Conservation (phyloP, 768 basidiomycete species). For the Sistotremastrum niveocremeum region DNA sequence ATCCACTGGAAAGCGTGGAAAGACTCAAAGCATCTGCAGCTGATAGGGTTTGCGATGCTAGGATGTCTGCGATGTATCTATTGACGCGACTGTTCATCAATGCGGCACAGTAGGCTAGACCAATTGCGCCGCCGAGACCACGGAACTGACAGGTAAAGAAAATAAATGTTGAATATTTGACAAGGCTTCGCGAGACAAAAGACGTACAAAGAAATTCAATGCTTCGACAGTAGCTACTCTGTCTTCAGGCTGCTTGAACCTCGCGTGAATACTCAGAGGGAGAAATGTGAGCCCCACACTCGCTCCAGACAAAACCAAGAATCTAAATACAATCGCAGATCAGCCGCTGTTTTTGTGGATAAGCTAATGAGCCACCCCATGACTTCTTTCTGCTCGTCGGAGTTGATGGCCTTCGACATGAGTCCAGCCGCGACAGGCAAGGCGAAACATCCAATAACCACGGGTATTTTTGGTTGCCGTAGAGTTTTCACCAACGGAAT, state of each 20-base stretch:
- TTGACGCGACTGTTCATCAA: slow-evolving; percentile 31
- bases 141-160: slow-evolving; percentile 24
- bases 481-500: slow-evolving; percentile 21
- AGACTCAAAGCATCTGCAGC: slow-evolving; percentile 17
- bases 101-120: slow-evolving; percentile 39
- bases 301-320: slow-evolving; percentile 31
- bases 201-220: slow-evolving; percentile 31
- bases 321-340: slow-evolving; percentile 4
- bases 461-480: slow-evolving; percentile 28
- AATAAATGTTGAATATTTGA: too few species aligned
- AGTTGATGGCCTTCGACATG: slow-evolving; percentile 27
- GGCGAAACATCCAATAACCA: slow-evolving; percentile 24
- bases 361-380: slow-evolving; percentile 11
- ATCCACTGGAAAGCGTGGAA: slow-evolving; percentile 8
- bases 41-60: slow-evolving; percentile 18
- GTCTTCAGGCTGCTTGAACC: slow-evolving; percentile 27
- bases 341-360: too few species aligned
- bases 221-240: slow-evolving; percentile 32
- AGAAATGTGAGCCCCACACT: slow-evolving; percentile 29
- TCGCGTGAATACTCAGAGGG: slow-evolving; percentile 28
- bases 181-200: neutral
- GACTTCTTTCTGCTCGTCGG: slow-evolving; percentile 20
- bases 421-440: slow-evolving; percentile 29
- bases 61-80: slow-evolving; percentile 16
- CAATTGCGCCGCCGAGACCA: slow-evolving; percentile 35